Base-by-base conservation (phyloP, 2,329 filamentous ascomycete genomes). In the Claviceps sorghi region DNA sequence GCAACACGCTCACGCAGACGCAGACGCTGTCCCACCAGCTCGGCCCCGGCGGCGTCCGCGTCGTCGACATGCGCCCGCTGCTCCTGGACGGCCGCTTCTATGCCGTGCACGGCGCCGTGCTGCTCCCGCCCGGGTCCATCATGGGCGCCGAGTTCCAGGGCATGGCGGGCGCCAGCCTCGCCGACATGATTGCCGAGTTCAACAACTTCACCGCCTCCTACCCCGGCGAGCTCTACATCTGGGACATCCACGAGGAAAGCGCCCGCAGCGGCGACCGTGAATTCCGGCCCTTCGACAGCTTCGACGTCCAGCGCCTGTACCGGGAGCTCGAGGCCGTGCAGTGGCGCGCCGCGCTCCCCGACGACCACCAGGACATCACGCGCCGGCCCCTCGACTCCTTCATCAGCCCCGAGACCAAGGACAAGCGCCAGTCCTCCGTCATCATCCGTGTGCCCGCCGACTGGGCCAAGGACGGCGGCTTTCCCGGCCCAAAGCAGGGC, bases 191-290 rank as follows among this genome's bases (percentile, higher is more conserved):
- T 13, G 47, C 57, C 4, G 53, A 56, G 2, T 55, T 66, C 52
- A 66, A 65, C 53, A 30, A 53, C 4, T 68, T 66, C 55, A 64
- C 61, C 47, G 32, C 53, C 0, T 42, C 60, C 6, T 46, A 58
- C 22, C 64, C 65, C 3, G 65, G 65, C 11, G 65, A 68, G 54
- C 57, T 67, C 46, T 58, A 64, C 58, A 66, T 68, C 52, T 58
- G 59, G 52, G 65, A 68, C 48, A 53, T 68, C 13, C 57, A 64
- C 38, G 5, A 8, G 2, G 15, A 13, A 1, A 56, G 59, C 2
- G 51, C 49, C 26, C 54, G 53, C 40, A 49, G 44, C 21, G 42
- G 48, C 2, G 19, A 45, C 15, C 48, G 46, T 11, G 13, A n/a
- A 7, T 57, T 41, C n/a, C 17, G 38, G 4, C 3, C 13, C 0